These are phyloP conservation scores for Globisporangium spiculum DNA, from an alignment of 352 stramenopile genomes.

Conservation along the genomic window DNA sequence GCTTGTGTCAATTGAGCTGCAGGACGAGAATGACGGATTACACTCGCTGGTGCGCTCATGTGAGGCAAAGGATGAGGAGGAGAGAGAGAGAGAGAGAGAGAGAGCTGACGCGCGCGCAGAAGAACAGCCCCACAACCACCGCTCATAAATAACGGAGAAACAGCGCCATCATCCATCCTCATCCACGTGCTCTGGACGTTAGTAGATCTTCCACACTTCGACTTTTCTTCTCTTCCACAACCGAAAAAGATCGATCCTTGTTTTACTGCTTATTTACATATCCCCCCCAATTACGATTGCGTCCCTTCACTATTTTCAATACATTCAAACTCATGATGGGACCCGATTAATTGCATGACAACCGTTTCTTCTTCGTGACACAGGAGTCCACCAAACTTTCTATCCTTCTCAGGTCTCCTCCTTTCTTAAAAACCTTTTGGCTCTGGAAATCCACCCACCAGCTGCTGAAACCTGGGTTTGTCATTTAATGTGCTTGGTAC, in stretches of 20 bases:
- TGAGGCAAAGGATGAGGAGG: neutral
- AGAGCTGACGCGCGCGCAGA: neutral
- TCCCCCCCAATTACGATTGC: neutral
- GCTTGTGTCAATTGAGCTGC: neutral
- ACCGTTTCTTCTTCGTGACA: neutral
- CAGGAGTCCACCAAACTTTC: neutral
- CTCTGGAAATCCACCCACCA: no score
- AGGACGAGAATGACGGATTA: slow-evolving; percentile 7
- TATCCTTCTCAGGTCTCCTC: neutral
- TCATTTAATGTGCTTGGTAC: no score
- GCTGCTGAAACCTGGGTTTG: no score
- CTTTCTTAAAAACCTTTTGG: neutral
- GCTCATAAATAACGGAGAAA: neutral
- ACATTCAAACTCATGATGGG: neutral
- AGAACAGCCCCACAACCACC: neutral
- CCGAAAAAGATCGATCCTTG: neutral
- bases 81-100: neutral
- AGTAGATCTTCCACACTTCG: neutral
- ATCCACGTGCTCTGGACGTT: neutral
- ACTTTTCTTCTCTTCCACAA: neutral
- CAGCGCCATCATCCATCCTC: neutral
- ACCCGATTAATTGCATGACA: neutral
- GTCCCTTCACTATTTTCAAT: neutral
- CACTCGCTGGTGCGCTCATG: neutral
- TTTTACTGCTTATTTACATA: no score